These are phyloP conservation scores for Ormosia semicastrata DNA, from an alignment of 306 rosid genomes.

Conservation along the genomic window DNA sequence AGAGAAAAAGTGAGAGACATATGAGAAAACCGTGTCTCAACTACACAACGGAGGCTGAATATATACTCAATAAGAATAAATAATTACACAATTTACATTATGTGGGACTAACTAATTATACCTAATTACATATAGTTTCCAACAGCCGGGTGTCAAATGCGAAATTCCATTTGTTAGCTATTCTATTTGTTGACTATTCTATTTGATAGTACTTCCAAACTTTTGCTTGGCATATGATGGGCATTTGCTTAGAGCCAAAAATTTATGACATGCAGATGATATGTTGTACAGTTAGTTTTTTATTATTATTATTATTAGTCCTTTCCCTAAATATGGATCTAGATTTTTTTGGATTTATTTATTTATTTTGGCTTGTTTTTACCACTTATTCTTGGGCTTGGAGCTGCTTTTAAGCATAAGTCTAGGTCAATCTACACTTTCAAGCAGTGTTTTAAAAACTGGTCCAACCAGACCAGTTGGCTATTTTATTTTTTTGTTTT, in stretches of 20 bases:
- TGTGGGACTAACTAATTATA: no score
- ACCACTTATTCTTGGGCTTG: slow-evolving; percentile 11
- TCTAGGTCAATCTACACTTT: slow-evolving; percentile 10
- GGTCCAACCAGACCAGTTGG: no score
- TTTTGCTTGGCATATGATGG: background rate
- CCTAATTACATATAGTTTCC: no score
- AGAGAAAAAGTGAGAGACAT: no score
- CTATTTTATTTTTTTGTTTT: no score
- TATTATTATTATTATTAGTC: no score
- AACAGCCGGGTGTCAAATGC: slow-evolving; percentile 23
- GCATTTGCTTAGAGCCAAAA: slow-evolving; percentile 17
- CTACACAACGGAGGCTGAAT: no score
- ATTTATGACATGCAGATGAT: background rate
- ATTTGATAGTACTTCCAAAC: slow-evolving; percentile 23
- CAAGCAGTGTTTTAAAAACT: background rate
- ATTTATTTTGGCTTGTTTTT: slow-evolving; percentile 1
- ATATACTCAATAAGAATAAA: no score
- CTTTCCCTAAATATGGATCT: background rate
- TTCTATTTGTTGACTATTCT: slow-evolving; percentile 25
- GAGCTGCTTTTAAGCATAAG: slow-evolving; percentile 4
- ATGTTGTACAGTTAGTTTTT: slow-evolving; percentile 11
- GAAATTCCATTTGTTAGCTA: background rate
- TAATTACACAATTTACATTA: no score
- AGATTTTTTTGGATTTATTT: background rate
- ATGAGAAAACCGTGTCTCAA: no score